Base-by-base conservation (phyloP, 768 basidiomycete species). In the Hygrophorus pudorinus region DNA sequence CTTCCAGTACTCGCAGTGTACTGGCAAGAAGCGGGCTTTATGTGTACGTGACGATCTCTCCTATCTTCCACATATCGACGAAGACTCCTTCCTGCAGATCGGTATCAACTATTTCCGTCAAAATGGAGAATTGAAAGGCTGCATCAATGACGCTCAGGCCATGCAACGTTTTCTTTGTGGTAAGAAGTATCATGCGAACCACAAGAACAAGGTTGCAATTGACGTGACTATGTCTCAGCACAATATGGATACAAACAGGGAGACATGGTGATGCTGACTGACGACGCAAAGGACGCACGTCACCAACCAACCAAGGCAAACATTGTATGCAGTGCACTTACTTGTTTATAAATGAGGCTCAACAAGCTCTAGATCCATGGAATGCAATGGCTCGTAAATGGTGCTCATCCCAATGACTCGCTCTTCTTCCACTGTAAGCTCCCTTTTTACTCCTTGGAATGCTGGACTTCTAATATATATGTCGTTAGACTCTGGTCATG, bases 1-100 rank as follows among this genome's bases (percentile, higher is more conserved):
- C 60, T 92, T 89, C 67, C 81, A 86, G 53, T 91, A 89, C 55
- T 92, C 89, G 2, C 87, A 89, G 53, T 96, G 93, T 57, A 88
- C 66, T 14, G 88, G 91, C 24, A 79, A 71, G 62, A 83, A 81
- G 62, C 97, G 91, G 62, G 94, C 91, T 0, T 70, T 98, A 9
- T 84, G 83, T 46, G 88, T 92, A 60, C 48, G 85, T 62, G 18
- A 34, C 17, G 20, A 2, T 12, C 20, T 41, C 4, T 48, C 35
- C 9, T 20, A 14, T 10, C n/a, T 18, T 43, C 8, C 18, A 11
- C 16, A 29, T 36, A n/a, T 27, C 39, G 16, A 27, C 40, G 29
- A 48, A 14, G 14, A 34, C 28, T 31, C 3, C 21, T 11, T 38
- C 10, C 11, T 24, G 8, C 51, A 90, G 89, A 79, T 96, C 51